Conservation (phyloP, 345 rosid species). For the Anacardium occidentale region DNA sequence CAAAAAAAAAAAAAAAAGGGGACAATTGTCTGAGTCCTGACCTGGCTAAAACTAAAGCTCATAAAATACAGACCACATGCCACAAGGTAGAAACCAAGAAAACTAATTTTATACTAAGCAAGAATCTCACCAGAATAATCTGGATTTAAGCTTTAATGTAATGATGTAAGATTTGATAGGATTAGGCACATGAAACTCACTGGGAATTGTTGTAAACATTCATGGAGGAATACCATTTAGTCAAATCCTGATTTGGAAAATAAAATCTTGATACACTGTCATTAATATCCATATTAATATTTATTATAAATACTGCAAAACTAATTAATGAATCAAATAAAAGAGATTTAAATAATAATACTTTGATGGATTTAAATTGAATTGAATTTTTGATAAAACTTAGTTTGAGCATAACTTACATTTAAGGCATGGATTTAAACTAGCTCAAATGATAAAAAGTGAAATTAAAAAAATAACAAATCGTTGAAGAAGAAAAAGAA, state of each 20-base stretch:
- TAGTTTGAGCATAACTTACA: too few species aligned
- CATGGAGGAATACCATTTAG: neutral
- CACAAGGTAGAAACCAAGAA: neutral
- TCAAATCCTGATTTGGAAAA: neutral
- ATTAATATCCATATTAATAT: too few species aligned
- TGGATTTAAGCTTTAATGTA: neutral
- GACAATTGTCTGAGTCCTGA: conserved; percentile 12
- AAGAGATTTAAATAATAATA: too few species aligned
- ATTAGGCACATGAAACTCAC: neutral
- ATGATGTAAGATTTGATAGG: neutral
- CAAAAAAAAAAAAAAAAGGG: neutral
- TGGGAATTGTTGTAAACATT: neutral
- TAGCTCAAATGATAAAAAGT: too few species aligned
- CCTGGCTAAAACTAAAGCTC: neutral
- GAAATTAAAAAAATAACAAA: too few species aligned
- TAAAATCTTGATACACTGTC: neutral
- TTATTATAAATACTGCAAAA: too few species aligned
- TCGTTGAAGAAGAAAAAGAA: too few species aligned
- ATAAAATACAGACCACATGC: conserved; percentile 10
- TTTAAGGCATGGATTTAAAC: too few species aligned
- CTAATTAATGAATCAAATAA: neutral
- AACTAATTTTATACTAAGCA: neutral
- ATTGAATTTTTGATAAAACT: too few species aligned
- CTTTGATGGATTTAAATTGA: too few species aligned
- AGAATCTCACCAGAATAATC: neutral